phyloP scores from a whole-genome alignment of 208 protist species.

The Jaenimonas drosophilae region DNA sequence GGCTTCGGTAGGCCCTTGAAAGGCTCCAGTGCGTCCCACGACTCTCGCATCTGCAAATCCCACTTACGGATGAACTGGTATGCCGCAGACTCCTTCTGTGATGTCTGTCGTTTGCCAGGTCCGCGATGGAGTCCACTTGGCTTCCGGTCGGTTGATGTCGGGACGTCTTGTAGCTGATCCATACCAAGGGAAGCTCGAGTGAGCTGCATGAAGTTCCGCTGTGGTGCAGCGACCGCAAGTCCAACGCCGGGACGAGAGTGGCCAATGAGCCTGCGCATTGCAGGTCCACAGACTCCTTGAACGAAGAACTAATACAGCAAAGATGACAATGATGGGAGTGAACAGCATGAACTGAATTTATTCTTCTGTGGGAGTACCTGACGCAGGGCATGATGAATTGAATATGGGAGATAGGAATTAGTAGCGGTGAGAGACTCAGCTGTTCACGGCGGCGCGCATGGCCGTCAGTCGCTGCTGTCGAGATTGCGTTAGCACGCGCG shows the following conservation, averaged over 20 bases:
- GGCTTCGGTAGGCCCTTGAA: slow-evolving; percentile 87
- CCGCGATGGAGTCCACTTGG: slow-evolving; percentile 74
- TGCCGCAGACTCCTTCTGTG: slow-evolving; percentile 43
- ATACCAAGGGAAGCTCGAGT: slow-evolving; percentile 32
- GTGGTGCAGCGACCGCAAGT: too few relatives aligned
- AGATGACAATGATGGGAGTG: too few relatives aligned
- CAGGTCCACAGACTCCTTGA: too few relatives aligned
- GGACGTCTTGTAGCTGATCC: slow-evolving; percentile 83
- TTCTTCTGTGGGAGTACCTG: too few relatives aligned
- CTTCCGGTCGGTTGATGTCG: slow-evolving; percentile 69
- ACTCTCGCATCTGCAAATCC: slow-evolving; percentile 78
- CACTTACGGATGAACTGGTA: slow-evolving; percentile 83
- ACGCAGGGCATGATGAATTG: too few relatives aligned
- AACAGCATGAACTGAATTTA: too few relatives aligned
- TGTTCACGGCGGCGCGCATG: slow-evolving; percentile 11
- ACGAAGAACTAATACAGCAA: too few relatives aligned
- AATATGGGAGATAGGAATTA: too few relatives aligned
- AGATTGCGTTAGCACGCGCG: slow-evolving; percentile 67
- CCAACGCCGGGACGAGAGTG: too few relatives aligned
- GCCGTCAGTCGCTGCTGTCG: slow-evolving; percentile 57
- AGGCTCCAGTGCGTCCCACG: slow-evolving; percentile 75
- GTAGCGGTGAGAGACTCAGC: neutral
- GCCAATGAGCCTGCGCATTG: too few relatives aligned
- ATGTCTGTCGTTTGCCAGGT: slow-evolving; percentile 77
- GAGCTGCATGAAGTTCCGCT: slow-evolving; percentile 8